Conservation (phyloP, 108 stramenopile species). For the Nitzschia putrida region DNA sequence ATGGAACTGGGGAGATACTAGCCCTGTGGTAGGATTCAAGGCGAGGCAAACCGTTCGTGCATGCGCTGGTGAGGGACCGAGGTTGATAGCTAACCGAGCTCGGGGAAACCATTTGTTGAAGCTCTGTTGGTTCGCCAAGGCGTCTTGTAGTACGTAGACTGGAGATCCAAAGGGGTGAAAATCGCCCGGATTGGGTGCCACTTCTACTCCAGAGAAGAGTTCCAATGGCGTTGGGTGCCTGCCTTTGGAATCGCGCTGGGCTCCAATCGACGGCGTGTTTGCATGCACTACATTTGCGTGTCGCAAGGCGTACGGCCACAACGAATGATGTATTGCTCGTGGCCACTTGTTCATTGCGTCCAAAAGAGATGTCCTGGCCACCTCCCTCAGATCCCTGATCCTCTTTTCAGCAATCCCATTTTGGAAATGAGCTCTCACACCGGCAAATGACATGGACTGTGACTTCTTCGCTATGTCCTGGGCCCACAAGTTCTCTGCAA, state of each 20-base stretch:
- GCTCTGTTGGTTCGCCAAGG: constrained; percentile 42
- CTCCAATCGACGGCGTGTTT: too few species aligned
- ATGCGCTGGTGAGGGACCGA: constrained; percentile 33
- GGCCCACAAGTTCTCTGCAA: constrained; percentile 29
- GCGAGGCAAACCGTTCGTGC: constrained; percentile 24
- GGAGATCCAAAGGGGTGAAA: too few species aligned
- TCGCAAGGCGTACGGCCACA: constrained; percentile 46
- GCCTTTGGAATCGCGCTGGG: constrained; percentile 23
- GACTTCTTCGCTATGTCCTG: neutral
- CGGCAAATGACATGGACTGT: constrained; percentile 40
- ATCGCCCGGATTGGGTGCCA: constrained; percentile 9
- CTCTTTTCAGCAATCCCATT: too few species aligned
- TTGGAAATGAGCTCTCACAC: too few species aligned
- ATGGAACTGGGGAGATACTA: constrained; percentile 43
- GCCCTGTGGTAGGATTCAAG: constrained; percentile 28
- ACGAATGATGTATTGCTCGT: too few species aligned
- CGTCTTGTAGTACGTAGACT: neutral
- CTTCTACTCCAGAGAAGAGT: constrained; percentile 6
- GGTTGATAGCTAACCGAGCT: constrained; percentile 33
- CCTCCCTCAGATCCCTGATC: constrained; percentile 33
- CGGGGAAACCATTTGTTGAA: constrained; percentile 32
- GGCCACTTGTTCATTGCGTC: constrained; percentile 47
- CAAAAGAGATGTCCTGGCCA: constrained; percentile 40
- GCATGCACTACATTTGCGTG: constrained; percentile 36
- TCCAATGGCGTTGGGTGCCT: constrained; percentile 38